Evolutionary conservation across 768 basidiomycete genomes (phyloP), one percentile per base, ranked within the genome.

Genomic region (Holtermanniella nyarrowii): DNA sequence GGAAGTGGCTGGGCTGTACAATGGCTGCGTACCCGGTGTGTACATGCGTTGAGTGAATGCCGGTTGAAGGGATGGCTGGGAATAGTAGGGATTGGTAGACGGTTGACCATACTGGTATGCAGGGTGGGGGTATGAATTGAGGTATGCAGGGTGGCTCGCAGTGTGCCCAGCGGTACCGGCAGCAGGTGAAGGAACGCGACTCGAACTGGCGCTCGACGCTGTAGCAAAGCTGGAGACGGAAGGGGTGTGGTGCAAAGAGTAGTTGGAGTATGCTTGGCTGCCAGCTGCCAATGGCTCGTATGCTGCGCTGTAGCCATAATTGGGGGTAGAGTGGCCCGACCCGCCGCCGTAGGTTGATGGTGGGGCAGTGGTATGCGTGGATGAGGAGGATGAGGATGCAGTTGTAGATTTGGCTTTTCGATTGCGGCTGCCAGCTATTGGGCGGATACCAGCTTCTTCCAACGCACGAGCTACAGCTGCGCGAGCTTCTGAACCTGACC

Each of bases 381-480:
- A 23, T 12, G 60, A 55, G 11, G 57, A 40, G 14, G 65, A 67
- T 16, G 65, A 64, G 16, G 65, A 59, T 3, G 60, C 60, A 14
- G 47, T 47, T 11, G 54, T 51, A 14, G 66, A 68, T 50, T 68
- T 68, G 2, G 66, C 64, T 48, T 64, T 68, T 20, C 66, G 48
- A 1, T 63, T 59, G 11, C 50, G 50, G 41, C 66, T 55, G 42
- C 59, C 50, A 16, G 58, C 50, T 1, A 57, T 49, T 3, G 66
- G 62, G 46, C 64, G 64, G 18, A 68, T 47, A 7, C 66, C 66
- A n/a, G 66, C 66, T 31, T 63, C 63, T 44, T 68, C 66, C 66
- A 68, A 65, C 11, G 66, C 66, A 3, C 56, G 50, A 39, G 61
- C 58, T 18, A 68, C 66, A 4, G 66, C 66, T 16, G 59, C 61